Evolutionary conservation across 2,329 filamentous ascomycete species (phyloP).

Genomic region (Talaromyces sp.): DNA sequence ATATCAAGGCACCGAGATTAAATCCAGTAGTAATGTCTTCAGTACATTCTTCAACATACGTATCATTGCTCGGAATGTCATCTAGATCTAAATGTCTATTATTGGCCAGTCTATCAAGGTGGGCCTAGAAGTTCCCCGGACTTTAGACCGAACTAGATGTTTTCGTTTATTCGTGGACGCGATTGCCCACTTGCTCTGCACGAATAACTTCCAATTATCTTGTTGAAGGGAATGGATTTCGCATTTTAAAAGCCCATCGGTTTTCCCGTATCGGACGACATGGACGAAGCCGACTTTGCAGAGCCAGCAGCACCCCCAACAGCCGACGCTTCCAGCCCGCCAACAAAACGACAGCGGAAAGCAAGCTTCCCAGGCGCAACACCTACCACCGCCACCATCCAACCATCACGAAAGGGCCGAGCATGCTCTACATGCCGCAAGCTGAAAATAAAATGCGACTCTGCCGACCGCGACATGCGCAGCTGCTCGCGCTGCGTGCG

Average conservation of each 20-base stretch:
- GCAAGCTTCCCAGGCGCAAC: neutral
- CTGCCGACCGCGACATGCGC: neutral
- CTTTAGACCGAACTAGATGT: neutral
- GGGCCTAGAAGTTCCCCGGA: neutral
- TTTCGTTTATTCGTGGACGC: too few species aligned
- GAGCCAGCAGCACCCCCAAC: neutral
- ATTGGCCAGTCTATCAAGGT: too few species aligned
- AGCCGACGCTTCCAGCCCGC: neutral
- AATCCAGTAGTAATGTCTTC: too few species aligned
- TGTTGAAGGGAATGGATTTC: too few species aligned
- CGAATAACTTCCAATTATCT: too few species aligned
- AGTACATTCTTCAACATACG: too few species aligned
- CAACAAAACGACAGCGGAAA: neutral
- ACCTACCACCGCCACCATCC: too few species aligned
- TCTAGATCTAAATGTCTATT: too few species aligned
- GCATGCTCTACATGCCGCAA: neutral
- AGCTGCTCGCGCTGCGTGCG: neutral
- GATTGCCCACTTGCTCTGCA: neutral
- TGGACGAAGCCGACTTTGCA: neutral
- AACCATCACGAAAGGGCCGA: neutral
- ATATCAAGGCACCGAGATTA: too few species aligned
- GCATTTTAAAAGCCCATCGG: neutral
- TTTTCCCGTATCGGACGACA: neutral
- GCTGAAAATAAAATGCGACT: conserved; percentile 1
- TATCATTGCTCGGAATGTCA: too few species aligned